Conservation (phyloP, 78 protist genomes). For the Capsaspora owczarzaki region DNA sequence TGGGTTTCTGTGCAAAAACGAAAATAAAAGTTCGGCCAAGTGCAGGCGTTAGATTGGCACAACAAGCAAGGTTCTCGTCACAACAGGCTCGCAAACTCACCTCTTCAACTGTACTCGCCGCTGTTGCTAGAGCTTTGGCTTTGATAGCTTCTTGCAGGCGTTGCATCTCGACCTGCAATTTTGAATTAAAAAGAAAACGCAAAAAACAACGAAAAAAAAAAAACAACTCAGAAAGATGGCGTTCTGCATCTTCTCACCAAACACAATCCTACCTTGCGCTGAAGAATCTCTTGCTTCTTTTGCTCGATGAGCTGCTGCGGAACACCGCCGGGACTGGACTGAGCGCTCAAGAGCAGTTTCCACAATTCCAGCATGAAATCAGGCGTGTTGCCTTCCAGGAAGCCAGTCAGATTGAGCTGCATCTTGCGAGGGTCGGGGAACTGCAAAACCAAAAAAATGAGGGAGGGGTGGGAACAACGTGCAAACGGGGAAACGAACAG, state of each 20-base stretch:
- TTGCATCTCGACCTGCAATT: no score
- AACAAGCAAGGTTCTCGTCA: neutral
- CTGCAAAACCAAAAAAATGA: neutral
- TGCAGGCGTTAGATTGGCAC: neutral
- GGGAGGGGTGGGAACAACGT: neutral
- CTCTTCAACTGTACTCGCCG: neutral
- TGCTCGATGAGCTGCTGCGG: slow-evolving; percentile 51
- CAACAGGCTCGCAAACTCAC: neutral
- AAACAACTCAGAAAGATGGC: no score
- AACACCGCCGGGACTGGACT: slow-evolving; percentile 37
- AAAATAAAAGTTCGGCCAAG: neutral
- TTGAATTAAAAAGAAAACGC: no score
- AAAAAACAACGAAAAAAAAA: no score
- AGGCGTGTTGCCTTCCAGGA: slow-evolving; percentile 51
- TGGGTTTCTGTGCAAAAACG: neutral
- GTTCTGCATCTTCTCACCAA: neutral
- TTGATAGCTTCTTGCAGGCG: neutral
- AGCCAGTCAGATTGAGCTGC: slow-evolving; percentile 71
- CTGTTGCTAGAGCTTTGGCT: neutral
- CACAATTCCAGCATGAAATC: slow-evolving; percentile 64
- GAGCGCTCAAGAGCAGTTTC: slow-evolving; percentile 51
- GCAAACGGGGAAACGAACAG: neutral
- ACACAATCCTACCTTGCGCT: neutral
- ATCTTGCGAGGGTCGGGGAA: slow-evolving; percentile 43
- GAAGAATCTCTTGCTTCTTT: slow-evolving; percentile 19